Evolutionary conservation across 1,284 basidiomycete species (phyloP).

Genomic region (Baeospora myosura): DNA sequence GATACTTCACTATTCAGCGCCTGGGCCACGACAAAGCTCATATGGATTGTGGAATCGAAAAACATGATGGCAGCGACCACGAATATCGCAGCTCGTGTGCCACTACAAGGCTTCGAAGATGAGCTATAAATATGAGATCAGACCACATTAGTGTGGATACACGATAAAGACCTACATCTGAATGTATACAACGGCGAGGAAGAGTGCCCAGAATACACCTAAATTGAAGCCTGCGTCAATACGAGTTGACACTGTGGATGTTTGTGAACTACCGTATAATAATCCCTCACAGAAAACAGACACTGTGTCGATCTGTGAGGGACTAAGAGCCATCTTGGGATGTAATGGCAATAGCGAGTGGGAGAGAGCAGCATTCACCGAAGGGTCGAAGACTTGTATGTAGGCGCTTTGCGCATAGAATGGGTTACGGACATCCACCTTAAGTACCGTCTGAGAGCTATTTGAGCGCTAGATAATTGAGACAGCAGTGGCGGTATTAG

Average conservation of each 20-base stretch:
- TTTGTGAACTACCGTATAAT: not conserved
- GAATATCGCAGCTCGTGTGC: not conserved
- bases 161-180: not conserved
- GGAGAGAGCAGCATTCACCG: too few relatives aligned
- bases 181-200: not conserved
- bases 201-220: not conserved
- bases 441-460: too few relatives aligned
- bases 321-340: not conserved
- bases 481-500: too few relatives aligned
- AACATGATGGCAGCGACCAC: slow-evolving; percentile 2
- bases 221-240: not conserved
- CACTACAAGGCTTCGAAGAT: too few relatives aligned
- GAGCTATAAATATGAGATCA: too few relatives aligned
- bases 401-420: too few relatives aligned
- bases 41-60: not conserved
- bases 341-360: too few relatives aligned
- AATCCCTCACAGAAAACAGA: not conserved
- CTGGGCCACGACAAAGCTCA: not conserved
- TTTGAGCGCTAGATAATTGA: too few relatives aligned
- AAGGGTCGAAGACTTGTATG: too few relatives aligned
- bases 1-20: not conserved
- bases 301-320: not conserved
- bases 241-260: not conserved
- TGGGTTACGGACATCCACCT: too few relatives aligned
- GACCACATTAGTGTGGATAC: not conserved